Base-by-base conservation (phyloP, 257 asterid species). In the Solanum stenotomum region DNA sequence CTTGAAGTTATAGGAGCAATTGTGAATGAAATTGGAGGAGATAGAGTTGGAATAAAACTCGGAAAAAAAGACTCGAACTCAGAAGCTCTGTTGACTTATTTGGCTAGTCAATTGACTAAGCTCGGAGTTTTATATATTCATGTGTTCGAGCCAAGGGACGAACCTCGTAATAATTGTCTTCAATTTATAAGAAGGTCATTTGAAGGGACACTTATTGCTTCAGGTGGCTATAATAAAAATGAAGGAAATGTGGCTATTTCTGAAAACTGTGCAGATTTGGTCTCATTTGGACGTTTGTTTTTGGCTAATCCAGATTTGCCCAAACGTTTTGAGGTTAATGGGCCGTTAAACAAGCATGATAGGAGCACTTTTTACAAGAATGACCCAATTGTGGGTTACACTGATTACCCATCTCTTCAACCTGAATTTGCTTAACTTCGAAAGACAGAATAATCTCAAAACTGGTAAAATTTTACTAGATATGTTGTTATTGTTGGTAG, bases 231-330 rank as follows among this genome's bases (percentile, higher is more conserved):
- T 70, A 70, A 70, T 70, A 70, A 8, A 70, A 70, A 70, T 31
- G 40, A 70, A 34, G 38, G n/a, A 1, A 3, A 31, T 70, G 3
- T 70, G 40, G 77, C 77, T 70, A 70, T 70, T 70, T 29, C n/a
- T 31, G 38, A 31, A 70, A 70, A 31, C 11, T 70, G 6, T 70
- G 37, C 22, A 68, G 76, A 14, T 68, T 27, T 68, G 22, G 37
- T 27, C 23, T 68, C 76, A 14, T 68, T 68, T 68, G 76, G 76
- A 68, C 76, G 20, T 68, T 40, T 92, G 25, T 93, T 95, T 89
- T 90, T 93, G 92, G 95, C 96, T 0, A 96, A 95, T 65, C 96
- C 98, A 0, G 98, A 94, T 88, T 91, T 96, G 37, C 94, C 94
- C 0, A 83, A 40, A 78, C 88, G 97, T 44, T 92, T 84, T 35